Evolutionary conservation across 1,139 yeast species (phyloP).

Genomic region (Geotrichum restrictum): DNA sequence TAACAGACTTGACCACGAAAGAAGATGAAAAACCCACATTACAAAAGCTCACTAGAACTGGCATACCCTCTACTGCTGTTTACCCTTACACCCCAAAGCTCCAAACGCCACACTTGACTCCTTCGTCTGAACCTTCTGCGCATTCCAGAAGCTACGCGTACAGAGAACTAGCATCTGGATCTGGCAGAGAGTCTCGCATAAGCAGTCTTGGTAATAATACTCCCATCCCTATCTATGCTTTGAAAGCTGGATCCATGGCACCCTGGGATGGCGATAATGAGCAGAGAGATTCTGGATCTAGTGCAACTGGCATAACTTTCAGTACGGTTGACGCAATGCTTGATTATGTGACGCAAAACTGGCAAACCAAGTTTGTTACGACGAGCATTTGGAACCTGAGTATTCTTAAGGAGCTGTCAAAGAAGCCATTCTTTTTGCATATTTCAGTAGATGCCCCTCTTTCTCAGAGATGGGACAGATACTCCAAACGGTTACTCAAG

Average conservation of each 20-base stretch:
- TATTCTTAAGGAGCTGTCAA: slow-evolving; percentile 50
- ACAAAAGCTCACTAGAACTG: neutral
- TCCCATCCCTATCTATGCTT: slow-evolving; percentile 8
- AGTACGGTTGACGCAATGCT: slow-evolving; percentile 47
- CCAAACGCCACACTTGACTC: neutral
- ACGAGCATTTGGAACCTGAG: slow-evolving; percentile 47
- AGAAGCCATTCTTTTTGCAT: slow-evolving; percentile 84
- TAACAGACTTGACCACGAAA: slow-evolving; percentile 1
- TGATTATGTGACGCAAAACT: slow-evolving; percentile 62
- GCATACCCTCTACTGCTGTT: neutral
- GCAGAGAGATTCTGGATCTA: neutral
- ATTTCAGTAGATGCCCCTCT: slow-evolving; percentile 76
- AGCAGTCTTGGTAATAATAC: neutral
- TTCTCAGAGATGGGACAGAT: neutral
- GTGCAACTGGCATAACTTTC: slow-evolving; percentile 32
- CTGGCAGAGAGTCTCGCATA: neutral
- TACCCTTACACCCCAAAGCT: slow-evolving; percentile 6
- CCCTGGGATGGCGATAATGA: slow-evolving; percentile 3
- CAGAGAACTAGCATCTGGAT: neutral
- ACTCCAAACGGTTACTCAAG: neutral
- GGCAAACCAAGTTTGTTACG: slow-evolving; percentile 64
- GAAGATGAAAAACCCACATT: neutral
- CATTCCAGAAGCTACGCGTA: neutral
- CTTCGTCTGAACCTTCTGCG: neutral
- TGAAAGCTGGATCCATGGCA: slow-evolving; percentile 14